Evolutionary conservation across 2,329 filamentous ascomycete genomes (phyloP).

Genomic region (Alternaria postmessia): DNA sequence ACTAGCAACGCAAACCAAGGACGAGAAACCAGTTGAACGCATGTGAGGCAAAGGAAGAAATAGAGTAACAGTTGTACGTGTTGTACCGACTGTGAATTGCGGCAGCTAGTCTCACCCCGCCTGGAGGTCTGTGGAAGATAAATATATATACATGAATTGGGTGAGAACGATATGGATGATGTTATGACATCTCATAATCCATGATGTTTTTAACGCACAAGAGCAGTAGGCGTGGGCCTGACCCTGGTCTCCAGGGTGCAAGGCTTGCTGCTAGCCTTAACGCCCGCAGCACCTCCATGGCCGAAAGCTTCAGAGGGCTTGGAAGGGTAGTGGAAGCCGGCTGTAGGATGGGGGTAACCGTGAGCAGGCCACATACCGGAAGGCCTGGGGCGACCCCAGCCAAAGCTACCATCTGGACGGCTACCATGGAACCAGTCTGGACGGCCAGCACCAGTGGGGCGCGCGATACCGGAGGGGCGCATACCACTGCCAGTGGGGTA

Average conservation of each 20-base stretch:
- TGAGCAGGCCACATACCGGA: conserved; percentile 24
- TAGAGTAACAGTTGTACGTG: neutral
- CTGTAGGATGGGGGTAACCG: conserved; percentile 6
- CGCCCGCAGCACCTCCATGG: conserved; percentile 12
- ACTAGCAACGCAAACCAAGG: neutral
- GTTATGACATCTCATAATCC: neutral
- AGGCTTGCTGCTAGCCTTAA: conserved; percentile 23
- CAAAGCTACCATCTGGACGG: conserved; percentile 15
- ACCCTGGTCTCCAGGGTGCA: conserved; percentile 35
- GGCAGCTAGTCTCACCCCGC: neutral
- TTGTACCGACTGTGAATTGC: neutral
- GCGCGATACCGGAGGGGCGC: conserved; percentile 1
- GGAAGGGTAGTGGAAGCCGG: neutral
- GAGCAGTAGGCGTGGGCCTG: conserved; percentile 28
- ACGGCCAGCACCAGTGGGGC: conserved; percentile 16
- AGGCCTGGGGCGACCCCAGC: conserved; percentile 28
- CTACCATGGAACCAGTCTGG: conserved; percentile 9
- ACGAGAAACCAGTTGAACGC: fast-evolving
- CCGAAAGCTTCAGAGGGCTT: conserved; percentile 12
- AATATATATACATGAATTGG: neutral
- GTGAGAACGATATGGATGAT: neutral
- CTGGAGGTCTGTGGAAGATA: neutral
- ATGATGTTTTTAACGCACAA: conserved; percentile 8
- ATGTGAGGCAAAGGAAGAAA: neutral
- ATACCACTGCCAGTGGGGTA: conserved; percentile 14